Evolutionary conservation across 2,329 filamentous ascomycete species (phyloP).

Genomic region (Atkinsonella texensis): DNA sequence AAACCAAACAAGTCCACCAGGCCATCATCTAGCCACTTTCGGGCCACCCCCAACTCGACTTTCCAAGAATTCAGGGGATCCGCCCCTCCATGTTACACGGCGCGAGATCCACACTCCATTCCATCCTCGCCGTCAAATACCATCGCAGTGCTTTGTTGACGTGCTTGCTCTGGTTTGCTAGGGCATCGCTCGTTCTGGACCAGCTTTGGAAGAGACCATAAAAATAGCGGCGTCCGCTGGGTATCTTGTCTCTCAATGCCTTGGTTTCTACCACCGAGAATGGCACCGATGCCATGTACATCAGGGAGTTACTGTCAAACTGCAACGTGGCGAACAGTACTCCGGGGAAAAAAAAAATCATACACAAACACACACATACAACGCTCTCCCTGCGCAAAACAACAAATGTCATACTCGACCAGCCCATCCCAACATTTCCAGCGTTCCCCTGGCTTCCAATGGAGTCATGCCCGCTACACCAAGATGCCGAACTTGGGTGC

Average conservation of each 20-base stretch:
- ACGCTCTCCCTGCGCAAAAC: background rate
- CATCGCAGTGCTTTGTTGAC: background rate
- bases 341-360: too few species aligned
- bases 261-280: background rate
- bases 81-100: background rate
- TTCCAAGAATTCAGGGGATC: background rate
- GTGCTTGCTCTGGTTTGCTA: background rate
- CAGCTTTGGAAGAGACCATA: background rate
- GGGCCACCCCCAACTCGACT: background rate
- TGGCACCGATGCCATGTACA: background rate
- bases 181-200: background rate
- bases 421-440: constrained; percentile 48
- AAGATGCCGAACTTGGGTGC: constrained; percentile 47
- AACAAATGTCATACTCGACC: constrained; percentile 6
- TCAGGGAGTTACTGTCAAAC: background rate
- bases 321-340: background rate
- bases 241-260: background rate
- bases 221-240: background rate
- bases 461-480: constrained; percentile 44
- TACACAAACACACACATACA: background rate
- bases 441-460: constrained; percentile 39
- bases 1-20: background rate
- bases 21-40: background rate
- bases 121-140: background rate
- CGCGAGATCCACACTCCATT: background rate